Base-by-base conservation (phyloP, 2,329 filamentous ascomycete species). In the Aureobasidium sp. region DNA sequence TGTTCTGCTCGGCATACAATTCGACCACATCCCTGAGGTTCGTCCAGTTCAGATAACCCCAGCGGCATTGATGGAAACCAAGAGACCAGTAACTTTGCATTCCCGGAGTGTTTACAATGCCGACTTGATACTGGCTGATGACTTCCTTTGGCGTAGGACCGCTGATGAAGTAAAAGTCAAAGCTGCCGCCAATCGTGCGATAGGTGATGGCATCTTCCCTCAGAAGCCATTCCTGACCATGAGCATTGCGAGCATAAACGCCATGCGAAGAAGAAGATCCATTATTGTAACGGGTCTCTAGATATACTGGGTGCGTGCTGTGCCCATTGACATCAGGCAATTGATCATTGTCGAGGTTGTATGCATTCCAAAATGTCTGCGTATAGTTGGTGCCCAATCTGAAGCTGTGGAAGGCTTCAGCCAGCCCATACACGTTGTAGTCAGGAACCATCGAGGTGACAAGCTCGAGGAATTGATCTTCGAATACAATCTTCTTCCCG, bases 21-120 rank as follows among this genome's bases (percentile, higher is more conserved):
- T 75, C 68, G 27, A 78, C 70, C 11, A 79, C 71, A 58, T 78
- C 78, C 57, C 84, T 76, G 2, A 88, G 62, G 8, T 79, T 74
- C 1, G 79, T 77, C 80, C 84, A 88, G 60, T 85, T 86, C 21
- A 74, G 69, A 64, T 90, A 91, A 7, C 35, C 40, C 60, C 58
- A 60, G 10, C 60, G 55, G 19, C 55, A 54, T 53, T 64, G 62
- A 35, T 61, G 58, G 54, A 63, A 63, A 6, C 62, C 61, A 6
- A 64, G 55, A 3, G 58, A 55, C 62, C 61, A 64, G 37, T 63
- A 64, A 16, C 56, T 51, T 41, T 61, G 59, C 56, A 63, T 54
- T 3, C 37, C 56, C 1, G 61, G 62, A 8, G 60, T 62, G 12
- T 58, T 58, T n/a, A 63, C 55, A 21, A 63, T 59, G 2, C 60